Base-by-base conservation (phyloP, 1,284 basidiomycete species). In the Ceratobasidium sp. region DNA sequence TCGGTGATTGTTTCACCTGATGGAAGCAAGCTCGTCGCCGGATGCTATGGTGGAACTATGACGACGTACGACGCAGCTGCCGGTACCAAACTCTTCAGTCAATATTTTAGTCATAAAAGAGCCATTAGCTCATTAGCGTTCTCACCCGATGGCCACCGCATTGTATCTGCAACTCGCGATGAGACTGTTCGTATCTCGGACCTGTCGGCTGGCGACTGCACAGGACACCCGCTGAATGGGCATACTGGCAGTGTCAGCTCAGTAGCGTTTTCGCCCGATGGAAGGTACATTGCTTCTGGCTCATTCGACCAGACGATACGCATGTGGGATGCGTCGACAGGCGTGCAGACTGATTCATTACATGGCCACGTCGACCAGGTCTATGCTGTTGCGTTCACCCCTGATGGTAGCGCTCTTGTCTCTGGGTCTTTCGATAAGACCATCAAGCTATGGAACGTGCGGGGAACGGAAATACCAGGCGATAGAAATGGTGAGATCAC, bases 181-280 rank as follows among this genome's bases (percentile, higher is more conserved):
- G 33, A n/a, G 20, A 33, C 60, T 12, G 77, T 78, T n/a, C 73
- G 77, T 9, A 61, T 78, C 23, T 78, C 77, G 77, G 76, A 78
- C 42, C 12, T 78, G 18, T 42, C 76, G 13, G 49, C 53, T 6
- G 77, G 76, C 6, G 13, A 51, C 12, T 13, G 20, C 12, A 51
- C 20, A 51, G 49, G 49, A 51, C 13, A 51, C 49, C 7, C 49
- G 49, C 20, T 33, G 4, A 33, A 33, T 33, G 33, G 33, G 33
- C 33, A 33, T 33, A 33, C 33, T 33, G 4, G 33, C 33, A 33
- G 33, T 33, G 33, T 33, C 4, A 33, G 33, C 33, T 33, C 33
- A 33, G 33, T 33, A 33, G 33, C 33, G 33, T 33, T 33, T 4
- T 33, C 33, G 33, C 33, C 33, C 33, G 33, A 33, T 33, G 33